These are phyloP conservation scores for Pichia rugopelliculosa DNA, from an alignment of 805 yeast genomes.

Conservation along the genomic window DNA sequence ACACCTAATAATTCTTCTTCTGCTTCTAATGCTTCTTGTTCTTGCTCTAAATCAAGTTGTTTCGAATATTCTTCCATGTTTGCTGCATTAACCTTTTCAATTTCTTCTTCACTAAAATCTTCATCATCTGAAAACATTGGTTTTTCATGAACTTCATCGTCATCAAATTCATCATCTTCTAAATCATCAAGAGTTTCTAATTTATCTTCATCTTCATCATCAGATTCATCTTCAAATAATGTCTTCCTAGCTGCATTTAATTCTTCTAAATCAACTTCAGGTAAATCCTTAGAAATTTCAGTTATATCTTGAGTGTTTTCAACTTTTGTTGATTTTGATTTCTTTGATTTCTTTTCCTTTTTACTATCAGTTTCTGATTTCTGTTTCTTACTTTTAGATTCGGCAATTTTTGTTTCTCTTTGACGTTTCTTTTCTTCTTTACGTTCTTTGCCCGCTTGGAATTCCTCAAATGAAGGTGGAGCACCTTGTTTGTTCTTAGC, in stretches of 20 bases:
- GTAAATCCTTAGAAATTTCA: conserved; percentile 41
- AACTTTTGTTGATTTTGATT: conserved; percentile 7
- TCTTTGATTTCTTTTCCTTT: conserved; percentile 23
- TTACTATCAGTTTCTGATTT: conserved; percentile 15
- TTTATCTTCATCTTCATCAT: conserved; percentile 36
- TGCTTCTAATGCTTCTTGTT: conserved; percentile 54
- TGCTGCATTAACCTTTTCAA: conserved; percentile 67
- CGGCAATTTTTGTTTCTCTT: conserved; percentile 24
- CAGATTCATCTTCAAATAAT: conserved; percentile 61
- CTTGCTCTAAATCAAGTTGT: conserved; percentile 52
- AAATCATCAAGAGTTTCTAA: conserved; percentile 22
- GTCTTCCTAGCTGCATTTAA: conserved; percentile 63
- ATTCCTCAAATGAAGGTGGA: conserved; percentile 86
- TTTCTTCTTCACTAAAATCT: conserved; percentile 55
- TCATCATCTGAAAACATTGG: conserved; percentile 78
- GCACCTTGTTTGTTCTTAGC: conserved; percentile 87
- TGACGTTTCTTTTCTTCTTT: conserved; percentile 32
- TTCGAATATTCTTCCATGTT: conserved; percentile 77
- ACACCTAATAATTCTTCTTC: conserved; percentile 55
- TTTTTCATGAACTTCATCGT: conserved; percentile 46
- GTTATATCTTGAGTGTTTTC: conserved; percentile 27
- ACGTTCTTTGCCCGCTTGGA: conserved; percentile 40
- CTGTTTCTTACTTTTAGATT: conserved; percentile 13
- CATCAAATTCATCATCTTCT: conserved; percentile 22
- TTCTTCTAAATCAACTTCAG: conserved; percentile 63